Base-by-base conservation (phyloP, 176 grass and related monocot genomes). In the Aechmea fasciata region DNA sequence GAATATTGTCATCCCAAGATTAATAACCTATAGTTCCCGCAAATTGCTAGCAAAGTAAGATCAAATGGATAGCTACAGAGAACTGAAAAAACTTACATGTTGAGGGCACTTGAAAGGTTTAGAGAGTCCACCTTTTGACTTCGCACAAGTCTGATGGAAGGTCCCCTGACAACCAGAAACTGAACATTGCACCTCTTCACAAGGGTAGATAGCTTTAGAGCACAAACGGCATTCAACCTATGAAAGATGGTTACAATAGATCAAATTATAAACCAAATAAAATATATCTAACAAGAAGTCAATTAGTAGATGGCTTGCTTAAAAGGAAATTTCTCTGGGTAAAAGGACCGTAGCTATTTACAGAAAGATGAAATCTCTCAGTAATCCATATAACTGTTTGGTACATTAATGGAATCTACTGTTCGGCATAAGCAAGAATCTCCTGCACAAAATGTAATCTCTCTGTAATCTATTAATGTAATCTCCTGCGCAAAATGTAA, bases 141-240 rank as follows among this genome's bases (percentile, higher is more conserved):
- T 83, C 13, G 64, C 83, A 72, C 91, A 95, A 49, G 26, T 77
- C 50, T 57, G 63, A 68, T 95, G 87, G 65, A 90, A 95, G n/a
- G 50, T 41, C 54, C 81, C 76, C 75, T 11, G 57, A 77, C 91
- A 95, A 23, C 73, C 65, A 48, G 9, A 57, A 79, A 95, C 84
- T 2, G 72, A 55, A 73, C 91, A 95, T 79, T 79, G 74, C 69
- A 95, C 54, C 82, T 82, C 79, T 72, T 95, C 87, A 73, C 73
- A 79, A 69, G 81, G 75, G 75, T 80, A 79, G 57, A 95, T 90
- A 67, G 68, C 75, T 78, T 53, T 90, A 68, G 33, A 81, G 78
- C 91, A 95, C 71, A 75, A 50, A 59, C 72, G 73, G n/a, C 91
- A 95, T 75, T 95, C 84, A n/a, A 83, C 75, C 91, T 95, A 77